Base-by-base conservation (phyloP, 768 basidiomycete species). In the Sarcomyxa edulis region DNA sequence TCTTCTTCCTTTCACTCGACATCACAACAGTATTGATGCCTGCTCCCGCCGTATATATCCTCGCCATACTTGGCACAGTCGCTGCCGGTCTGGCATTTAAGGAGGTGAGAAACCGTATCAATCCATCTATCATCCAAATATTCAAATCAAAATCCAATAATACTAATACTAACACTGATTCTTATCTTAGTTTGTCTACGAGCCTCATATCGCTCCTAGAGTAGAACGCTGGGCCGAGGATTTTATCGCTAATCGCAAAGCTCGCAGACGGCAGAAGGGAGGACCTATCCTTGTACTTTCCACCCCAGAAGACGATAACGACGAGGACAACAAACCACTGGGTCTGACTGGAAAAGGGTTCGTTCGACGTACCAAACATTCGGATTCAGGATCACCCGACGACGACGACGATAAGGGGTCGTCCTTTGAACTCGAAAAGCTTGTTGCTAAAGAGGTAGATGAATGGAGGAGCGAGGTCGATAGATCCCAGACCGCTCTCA, bases 141-240 rank as follows among this genome's bases (percentile, higher is more conserved):
- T 35, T 14, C 12, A 7, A 7, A n/a, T 16, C 4, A 28, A 16
- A 15, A 26, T 40, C 16, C 32, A 25, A 29, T n/a, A n/a, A n/a
- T n/a, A n/a, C n/a, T 47, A 39, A 51, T 52, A 43, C 50, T 41
- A 33, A 27, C 18, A 21, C 28, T 15, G 35, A 28, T 24, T 39
- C 41, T 37, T 43, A 4, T 27, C 24, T 15, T 42, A 85, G 82
- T 76, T 78, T 39, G 72, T 85, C 20, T 84, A 81, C 41, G 80
- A 81, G 45, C 81, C 81, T 7, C 80, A 82, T 42, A 69, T 84
- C 41, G 79, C 78, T 14, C 81, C 81, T 0, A 66, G 62, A 29
- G 31, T 84, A 20, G 80, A 78, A 49, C 62, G 55, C 45, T 68
- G 66, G 68, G 65, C 60, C 5, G 62, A 60, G 38, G 61, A 66